These are phyloP conservation scores for Diplodia corticola DNA, from an alignment of 2,329 filamentous ascomycete species.

Conservation along the genomic window DNA sequence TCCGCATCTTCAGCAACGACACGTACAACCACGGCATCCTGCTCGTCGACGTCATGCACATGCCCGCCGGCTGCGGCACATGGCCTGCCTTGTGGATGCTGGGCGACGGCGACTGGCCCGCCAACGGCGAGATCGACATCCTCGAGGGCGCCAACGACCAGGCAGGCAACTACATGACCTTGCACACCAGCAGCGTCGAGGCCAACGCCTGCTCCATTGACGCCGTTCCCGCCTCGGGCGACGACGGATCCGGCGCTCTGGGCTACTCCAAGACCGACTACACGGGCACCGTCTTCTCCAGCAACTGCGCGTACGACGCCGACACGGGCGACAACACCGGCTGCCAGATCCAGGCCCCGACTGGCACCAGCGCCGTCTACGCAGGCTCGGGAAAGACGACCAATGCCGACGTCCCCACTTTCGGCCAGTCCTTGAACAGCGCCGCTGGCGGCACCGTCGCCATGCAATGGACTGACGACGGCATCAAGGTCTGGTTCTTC, in stretches of 20 bases:
- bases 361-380: conserved; percentile 17
- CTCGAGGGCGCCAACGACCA: conserved; percentile 39
- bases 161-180: conserved; percentile 32
- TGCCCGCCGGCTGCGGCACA: conserved; percentile 33
- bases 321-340: conserved; percentile 34
- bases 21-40: conserved; percentile 36
- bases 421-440: conserved; percentile 38
- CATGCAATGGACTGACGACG: conserved; percentile 40
- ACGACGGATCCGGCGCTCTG: background rate
- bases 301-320: conserved; percentile 33
- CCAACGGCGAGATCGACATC: conserved; percentile 39
- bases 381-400: background rate
- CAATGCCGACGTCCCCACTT: conserved; percentile 32
- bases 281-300: conserved; percentile 48
- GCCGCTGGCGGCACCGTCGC: conserved; percentile 43
- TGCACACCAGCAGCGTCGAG: conserved; percentile 35
- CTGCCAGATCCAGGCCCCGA: conserved; percentile 37
- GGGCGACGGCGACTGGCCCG: conserved; percentile 33
- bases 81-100: conserved; percentile 41
- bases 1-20: conserved; percentile 36
- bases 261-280: background rate
- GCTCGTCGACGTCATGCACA: conserved; percentile 38
- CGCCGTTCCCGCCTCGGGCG: conserved; percentile 11
- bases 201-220: conserved; percentile 17
- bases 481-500: conserved; percentile 45